Percentiles rank a stretch among this genome's conserved stretches.
Conservation (phyloP, 2,329 filamentous ascomycete species). For the Tolypocladium cylindrosporum region DNA sequence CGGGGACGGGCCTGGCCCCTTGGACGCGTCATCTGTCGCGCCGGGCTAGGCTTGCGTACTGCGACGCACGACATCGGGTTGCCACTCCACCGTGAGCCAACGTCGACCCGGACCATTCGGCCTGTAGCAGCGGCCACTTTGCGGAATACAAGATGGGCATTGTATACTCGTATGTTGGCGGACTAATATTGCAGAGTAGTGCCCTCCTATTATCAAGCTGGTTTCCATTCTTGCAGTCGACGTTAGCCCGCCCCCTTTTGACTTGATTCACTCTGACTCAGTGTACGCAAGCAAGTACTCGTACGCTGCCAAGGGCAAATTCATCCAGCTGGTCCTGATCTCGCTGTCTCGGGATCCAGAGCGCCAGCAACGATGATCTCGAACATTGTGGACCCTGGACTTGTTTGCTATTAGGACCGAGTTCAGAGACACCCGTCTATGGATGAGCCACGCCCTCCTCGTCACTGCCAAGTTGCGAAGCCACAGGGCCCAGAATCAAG, state of each 20-base stretch:
- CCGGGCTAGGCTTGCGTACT: neutral
- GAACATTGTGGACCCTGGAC: neutral
- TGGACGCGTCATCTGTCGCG: neutral
- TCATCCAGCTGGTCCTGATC: neutral
- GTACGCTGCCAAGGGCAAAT: neutral
- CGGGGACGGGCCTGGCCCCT: neutral
- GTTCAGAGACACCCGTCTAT: neutral
- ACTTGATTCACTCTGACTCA: neutral
- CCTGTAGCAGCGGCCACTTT: neutral
- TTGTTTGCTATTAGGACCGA: neutral
- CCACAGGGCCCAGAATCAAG: neutral
- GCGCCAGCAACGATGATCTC: neutral
- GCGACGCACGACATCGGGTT: neutral
- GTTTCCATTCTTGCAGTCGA: too few species aligned
- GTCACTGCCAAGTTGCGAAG: neutral
- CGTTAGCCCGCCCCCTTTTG: neutral
- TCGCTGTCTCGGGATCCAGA: neutral
- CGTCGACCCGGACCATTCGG: neutral
- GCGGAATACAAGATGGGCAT: neutral
- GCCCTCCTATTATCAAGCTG: neutral
- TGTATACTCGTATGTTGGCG: neutral
- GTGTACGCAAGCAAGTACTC: neutral
- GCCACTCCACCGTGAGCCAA: neutral
- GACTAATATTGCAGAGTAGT: neutral
- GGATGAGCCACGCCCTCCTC: neutral